phyloP scores from a whole-genome alignment of 1,139 yeast species.

The Diutina rugosa region DNA sequence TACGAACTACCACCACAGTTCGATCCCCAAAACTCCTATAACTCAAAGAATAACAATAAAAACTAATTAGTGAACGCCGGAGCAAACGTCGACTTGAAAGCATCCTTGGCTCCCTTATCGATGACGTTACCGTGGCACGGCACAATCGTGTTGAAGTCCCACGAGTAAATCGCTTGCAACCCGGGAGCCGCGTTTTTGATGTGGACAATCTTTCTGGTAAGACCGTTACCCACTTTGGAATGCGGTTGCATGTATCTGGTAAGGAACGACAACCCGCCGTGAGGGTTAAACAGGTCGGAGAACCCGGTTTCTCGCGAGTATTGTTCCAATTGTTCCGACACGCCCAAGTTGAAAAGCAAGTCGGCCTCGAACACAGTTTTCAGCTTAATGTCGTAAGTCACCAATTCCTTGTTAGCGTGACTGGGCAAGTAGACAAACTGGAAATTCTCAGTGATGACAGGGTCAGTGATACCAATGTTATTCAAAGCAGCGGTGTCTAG shows the following conservation, averaged over 20 bases:
- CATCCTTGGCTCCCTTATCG: conserved; percentile 27
- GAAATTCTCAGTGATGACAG: conserved; percentile 22
- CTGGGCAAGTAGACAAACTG: conserved; percentile 43
- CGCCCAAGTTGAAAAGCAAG: conserved; percentile 33
- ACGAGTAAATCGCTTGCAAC: conserved; percentile 19
- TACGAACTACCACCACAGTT: background rate
- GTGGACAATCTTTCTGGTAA: conserved; percentile 16
- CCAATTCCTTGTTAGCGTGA: conserved; percentile 43
- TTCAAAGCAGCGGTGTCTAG: conserved; percentile 9
- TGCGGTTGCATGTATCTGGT: conserved; percentile 27
- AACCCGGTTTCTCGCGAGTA: conserved; percentile 32
- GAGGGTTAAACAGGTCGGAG: conserved; percentile 19
- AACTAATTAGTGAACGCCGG: background rate
- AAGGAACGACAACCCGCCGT: conserved; percentile 24
- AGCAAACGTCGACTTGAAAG: conserved; percentile 12
- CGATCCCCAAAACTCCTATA: background rate
- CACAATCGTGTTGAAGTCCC: conserved; percentile 39
- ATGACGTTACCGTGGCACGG: conserved; percentile 49
- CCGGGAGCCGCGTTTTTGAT: conserved; percentile 11
- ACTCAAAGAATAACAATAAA: no score
- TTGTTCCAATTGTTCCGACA: conserved; percentile 14
- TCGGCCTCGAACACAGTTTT: conserved; percentile 45
- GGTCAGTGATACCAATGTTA: conserved; percentile 16
- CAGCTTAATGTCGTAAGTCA: conserved; percentile 31
- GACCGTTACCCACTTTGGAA: conserved; percentile 19